Conservation (phyloP, 2,329 filamentous ascomycete genomes). For the Talaromyces verruculosus region DNA sequence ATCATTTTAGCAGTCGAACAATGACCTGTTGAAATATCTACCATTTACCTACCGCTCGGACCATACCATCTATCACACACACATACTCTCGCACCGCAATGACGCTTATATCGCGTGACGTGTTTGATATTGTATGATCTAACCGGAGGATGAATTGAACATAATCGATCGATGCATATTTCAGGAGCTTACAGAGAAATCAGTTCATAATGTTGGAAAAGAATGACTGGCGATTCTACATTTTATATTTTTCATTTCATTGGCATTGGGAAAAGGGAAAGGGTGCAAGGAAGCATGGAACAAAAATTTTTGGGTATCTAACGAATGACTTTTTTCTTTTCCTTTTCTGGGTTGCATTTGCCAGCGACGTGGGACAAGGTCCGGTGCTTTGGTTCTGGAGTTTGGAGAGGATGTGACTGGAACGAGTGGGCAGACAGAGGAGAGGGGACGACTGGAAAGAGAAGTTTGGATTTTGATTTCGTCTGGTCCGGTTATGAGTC, state of each 20-base stretch:
- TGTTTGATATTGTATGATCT: not conserved
- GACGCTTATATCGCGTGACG: not conserved
- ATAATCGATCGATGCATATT: conserved; percentile 7
- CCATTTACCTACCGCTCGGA: not conserved
- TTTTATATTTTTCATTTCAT: not conserved
- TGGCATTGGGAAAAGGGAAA: conserved; percentile 8
- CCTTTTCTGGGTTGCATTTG: conserved; percentile 20
- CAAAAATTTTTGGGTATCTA: conserved; percentile 8
- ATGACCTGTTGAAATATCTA: not conserved
- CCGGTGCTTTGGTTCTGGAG: conserved; percentile 16
- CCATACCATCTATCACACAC: not conserved
- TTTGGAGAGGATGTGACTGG: conserved; percentile 2
- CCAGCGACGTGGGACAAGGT: conserved; percentile 13
- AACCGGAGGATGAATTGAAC: not conserved
- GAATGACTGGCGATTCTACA: conserved; percentile 2
- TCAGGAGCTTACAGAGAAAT: conserved; percentile 6
- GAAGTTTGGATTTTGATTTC: not conserved
- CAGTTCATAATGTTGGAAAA: not conserved
- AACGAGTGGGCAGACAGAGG: not conserved
- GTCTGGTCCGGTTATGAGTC: not conserved
- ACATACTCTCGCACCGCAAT: not conserved
- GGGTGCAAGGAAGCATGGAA: conserved; percentile 13
- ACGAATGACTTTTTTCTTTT: conserved; percentile 7
- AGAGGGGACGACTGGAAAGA: not conserved
- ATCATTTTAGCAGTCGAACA: not conserved